Base-by-base conservation (phyloP, 257 asterid genomes). In the Solanum virginianum region DNA sequence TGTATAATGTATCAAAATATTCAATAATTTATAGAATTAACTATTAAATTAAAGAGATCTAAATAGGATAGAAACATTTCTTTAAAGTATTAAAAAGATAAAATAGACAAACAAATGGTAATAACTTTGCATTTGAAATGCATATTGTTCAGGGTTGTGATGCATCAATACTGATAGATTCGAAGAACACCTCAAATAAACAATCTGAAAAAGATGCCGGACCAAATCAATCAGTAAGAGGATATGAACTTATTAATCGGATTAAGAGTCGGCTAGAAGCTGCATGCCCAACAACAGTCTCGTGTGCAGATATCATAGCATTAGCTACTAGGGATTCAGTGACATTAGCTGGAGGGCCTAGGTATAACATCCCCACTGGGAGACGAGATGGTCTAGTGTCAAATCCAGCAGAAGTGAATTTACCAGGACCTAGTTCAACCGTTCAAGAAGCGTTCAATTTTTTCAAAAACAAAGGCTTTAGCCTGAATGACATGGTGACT, bases 341-440 rank as follows among this genome's bases (percentile, higher is more conserved):
- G 2, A 91, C 88, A 8, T 88, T 94, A 6, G 85, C 97, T 77
- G 95, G 94, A 4, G 97, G 98, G 22, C 93, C 91, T 20, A 79
- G 7, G 22, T 94, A 94, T 86, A 51, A 0, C 7, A 87, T 92
- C 4, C 88, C 94, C 8, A 93, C 95, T 0, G 95, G 95, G 8
- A 81, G 98, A 29, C 90, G 93, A 10, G 97, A 95, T 60, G 97
- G 98, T 24, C 88, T 91, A 0, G 49, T 84, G 8, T 95, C 98
- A 17, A 71, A 84, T 82, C 43, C 81, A 8, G 22, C 69, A 16
- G 87, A 90, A 11, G 98, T 92, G 1, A 55, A 87, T 66, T 83
- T 95, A 22, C 97, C 97, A 4, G 93, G 95, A 14, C 95, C 98
- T 62, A 15, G 43, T 0, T 79, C 81, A 2, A 9, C 92, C 0